Percentiles rank a stretch among this genome's conserved stretches.
Conservation (phyloP, 1,284 basidiomycete genomes). For the Sanghuangporus weigelae region DNA sequence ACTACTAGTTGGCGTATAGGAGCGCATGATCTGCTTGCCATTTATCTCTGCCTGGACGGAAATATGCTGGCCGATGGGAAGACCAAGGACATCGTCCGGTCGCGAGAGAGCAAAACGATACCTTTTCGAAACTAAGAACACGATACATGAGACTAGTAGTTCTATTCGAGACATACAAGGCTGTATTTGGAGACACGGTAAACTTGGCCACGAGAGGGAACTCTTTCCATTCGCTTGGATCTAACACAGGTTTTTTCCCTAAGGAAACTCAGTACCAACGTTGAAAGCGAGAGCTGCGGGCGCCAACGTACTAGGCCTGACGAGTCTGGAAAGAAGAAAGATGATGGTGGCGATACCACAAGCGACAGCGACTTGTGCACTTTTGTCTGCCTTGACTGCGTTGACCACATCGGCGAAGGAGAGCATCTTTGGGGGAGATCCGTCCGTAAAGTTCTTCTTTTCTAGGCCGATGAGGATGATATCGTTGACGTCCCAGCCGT, state of each 20-base stretch:
- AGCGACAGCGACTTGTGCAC: conserved; percentile 23
- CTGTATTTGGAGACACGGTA: conserved; percentile 90
- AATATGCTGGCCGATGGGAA: conserved; percentile 97
- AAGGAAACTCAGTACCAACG: conserved; percentile 5
- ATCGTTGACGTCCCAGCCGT: conserved; percentile 51
- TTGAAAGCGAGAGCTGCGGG: neutral
- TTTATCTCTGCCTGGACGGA: conserved; percentile 86
- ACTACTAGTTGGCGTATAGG: conserved; percentile 92
- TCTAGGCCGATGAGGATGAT: conserved; percentile 62
- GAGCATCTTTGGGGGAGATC: conserved; percentile 23
- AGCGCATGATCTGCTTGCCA: conserved; percentile 86
- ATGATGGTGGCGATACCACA: conserved; percentile 32
- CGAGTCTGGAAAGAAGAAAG: conserved; percentile 41
- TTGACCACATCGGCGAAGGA: conserved; percentile 21
- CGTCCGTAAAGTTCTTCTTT: conserved; percentile 22
- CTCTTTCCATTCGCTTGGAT: conserved; percentile 74
- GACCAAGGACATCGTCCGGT: conserved; percentile 73
- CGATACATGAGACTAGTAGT: neutral
- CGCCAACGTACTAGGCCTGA: conserved; percentile 35
- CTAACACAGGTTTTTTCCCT: conserved; percentile 64
- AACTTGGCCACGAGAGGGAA: conserved; percentile 83
- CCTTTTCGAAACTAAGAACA: conserved; percentile 36
- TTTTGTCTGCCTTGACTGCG: conserved; percentile 20
- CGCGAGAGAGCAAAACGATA: conserved; percentile 88
- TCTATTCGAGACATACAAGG: conserved; percentile 55